phyloP scores from a whole-genome alignment of 2,329 filamentous ascomycete genomes.

The Colletotrichum tropicale region DNA sequence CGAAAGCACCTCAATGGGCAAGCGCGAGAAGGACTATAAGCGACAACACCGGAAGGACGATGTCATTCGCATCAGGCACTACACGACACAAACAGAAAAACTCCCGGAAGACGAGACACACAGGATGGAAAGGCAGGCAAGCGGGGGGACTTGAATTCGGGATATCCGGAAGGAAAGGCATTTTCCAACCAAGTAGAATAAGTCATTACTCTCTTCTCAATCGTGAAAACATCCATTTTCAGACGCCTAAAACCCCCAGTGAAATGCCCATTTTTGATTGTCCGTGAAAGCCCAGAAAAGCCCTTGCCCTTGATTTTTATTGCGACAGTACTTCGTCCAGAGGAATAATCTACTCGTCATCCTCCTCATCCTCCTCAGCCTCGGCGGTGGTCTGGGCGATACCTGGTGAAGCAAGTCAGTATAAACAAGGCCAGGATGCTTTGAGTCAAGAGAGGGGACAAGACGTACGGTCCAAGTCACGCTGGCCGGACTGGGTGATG shows the following conservation, averaged over 20 bases:
- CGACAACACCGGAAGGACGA: too few species aligned
- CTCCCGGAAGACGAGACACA: neutral
- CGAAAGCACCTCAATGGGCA: too few species aligned
- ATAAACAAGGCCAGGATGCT: too few species aligned
- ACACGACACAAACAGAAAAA: neutral
- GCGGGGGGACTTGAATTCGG: neutral
- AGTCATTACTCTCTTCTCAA: neutral
- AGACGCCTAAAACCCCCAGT: conserved; percentile 12
- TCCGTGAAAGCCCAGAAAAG: neutral
- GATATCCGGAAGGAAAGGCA: neutral
- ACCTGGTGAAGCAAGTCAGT: conserved; percentile 39
- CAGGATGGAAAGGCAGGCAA: neutral
- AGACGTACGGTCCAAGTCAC: conserved; percentile 88
- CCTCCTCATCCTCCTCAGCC: conserved; percentile 71
- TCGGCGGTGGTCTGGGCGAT: conserved; percentile 83
- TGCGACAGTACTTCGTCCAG: neutral
- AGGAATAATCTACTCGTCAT: conserved; percentile 63
- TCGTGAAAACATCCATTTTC: conserved; percentile 2
- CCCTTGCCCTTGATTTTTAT: neutral
- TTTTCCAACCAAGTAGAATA: neutral
- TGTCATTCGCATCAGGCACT: neutral
- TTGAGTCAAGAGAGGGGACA: neutral
- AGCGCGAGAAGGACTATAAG: too few species aligned
- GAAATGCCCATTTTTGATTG: neutral
- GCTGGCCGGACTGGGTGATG: conserved; percentile 97